A percentile compares a stretch with the other conserved stretches of the same genome.
These are phyloP conservation scores for Hibiscus tridactylites DNA, from an alignment of 345 rosid genomes.

Conservation along the genomic window DNA sequence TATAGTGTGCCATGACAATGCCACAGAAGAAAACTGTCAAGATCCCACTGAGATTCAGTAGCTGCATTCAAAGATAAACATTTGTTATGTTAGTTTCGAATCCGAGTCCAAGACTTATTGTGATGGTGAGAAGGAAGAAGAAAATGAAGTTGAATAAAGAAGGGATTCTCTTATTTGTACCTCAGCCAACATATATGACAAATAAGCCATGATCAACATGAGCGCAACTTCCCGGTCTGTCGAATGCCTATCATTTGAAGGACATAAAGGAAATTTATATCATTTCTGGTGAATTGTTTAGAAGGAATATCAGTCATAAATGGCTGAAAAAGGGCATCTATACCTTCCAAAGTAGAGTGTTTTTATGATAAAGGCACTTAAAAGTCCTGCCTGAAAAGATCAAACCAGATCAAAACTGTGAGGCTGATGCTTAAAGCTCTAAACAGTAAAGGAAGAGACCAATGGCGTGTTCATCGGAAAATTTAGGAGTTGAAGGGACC, in stretches of 20 bases:
- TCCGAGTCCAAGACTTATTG: no score
- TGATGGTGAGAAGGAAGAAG: background rate
- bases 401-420: no score
- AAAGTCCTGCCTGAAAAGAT: constrained; percentile 44
- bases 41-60: constrained; percentile 56
- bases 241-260: constrained; percentile 44
- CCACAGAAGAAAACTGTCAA: constrained; percentile 67
- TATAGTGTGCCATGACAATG: constrained; percentile 61
- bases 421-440: no score
- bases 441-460: no score
- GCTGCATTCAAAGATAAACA: constrained; percentile 26
- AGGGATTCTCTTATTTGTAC: constrained; percentile 18
- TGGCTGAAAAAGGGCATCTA: background rate
- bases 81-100: no score
- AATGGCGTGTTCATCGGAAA: background rate
- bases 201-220: constrained; percentile 66
- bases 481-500: constrained; percentile 17
- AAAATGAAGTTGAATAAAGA: no score
- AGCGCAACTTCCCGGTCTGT: constrained; percentile 63
- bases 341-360: constrained; percentile 62
- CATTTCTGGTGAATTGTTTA: background rate
- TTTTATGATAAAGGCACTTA: constrained; percentile 63
- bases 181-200: constrained; percentile 65
- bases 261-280: background rate
- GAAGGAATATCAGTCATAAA: background rate